phyloP scores from a whole-genome alignment of 306 rosid species.

The Citrullus colocynthis region DNA sequence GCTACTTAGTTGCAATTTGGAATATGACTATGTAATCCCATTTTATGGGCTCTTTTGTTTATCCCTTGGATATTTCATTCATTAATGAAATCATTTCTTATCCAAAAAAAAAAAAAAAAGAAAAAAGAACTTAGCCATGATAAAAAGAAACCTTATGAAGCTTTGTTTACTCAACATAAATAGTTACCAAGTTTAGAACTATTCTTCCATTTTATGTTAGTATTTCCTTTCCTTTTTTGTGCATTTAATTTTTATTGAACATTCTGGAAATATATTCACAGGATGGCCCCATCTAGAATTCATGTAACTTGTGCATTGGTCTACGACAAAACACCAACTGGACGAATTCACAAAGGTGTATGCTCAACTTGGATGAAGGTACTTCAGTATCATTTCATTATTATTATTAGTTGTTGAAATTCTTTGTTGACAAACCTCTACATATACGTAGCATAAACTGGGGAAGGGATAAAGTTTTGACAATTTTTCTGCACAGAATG shows the following conservation, averaged over 20 bases:
- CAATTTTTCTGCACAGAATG: slow-evolving; percentile 32
- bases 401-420: no score
- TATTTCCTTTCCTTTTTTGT: slow-evolving; percentile 3
- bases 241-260: background rate
- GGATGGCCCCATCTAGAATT: slow-evolving; percentile 56
- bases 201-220: background rate
- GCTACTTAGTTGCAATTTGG: no score
- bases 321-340: slow-evolving; percentile 74
- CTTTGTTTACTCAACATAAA: background rate
- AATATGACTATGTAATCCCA: no score
- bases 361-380: slow-evolving; percentile 99
- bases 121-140: background rate
- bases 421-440: background rate
- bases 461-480: background rate
- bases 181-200: background rate
- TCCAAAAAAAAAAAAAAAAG: no score
- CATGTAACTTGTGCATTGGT: slow-evolving; percentile 97
- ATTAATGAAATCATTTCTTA: no score
- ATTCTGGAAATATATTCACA: slow-evolving; percentile 13
- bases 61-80: no score
- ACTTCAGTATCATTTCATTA: background rate
- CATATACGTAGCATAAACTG: background rate
- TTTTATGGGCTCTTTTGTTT: no score
- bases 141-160: background rate
- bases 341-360: slow-evolving; percentile 91